phyloP scores from a whole-genome alignment of 768 basidiomycete species.

The Candolleomyces aberdarensis region DNA sequence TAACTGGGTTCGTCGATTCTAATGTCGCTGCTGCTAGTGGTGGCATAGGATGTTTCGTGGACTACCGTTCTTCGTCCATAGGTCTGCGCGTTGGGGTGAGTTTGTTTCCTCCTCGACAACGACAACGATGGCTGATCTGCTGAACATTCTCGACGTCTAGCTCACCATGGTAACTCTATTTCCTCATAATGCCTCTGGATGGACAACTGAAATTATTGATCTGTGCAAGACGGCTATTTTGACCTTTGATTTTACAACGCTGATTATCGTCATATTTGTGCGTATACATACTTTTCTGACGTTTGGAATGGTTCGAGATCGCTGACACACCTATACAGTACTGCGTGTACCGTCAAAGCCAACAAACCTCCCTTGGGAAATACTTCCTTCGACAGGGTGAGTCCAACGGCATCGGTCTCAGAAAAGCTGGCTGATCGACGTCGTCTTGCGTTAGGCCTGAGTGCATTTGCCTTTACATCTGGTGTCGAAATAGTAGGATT shows the following conservation, averaged over 20 bases:
- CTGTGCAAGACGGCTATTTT: constrained; percentile 28
- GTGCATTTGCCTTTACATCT: constrained; percentile 28
- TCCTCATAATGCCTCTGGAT: not conserved
- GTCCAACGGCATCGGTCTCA: not conserved
- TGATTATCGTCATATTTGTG: constrained; percentile 32
- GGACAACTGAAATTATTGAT: not conserved
- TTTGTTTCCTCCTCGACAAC: constrained; percentile 5
- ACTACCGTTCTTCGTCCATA: constrained; percentile 29
- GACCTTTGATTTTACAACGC: constrained; percentile 36
- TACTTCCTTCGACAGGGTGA: constrained; percentile 38
- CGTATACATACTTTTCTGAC: constrained; percentile 1
- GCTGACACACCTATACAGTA: constrained; percentile 17
- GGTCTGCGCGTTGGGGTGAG: constrained; percentile 32
- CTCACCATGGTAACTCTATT: constrained; percentile 20
- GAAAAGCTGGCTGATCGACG: not conserved
- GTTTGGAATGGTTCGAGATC: not conserved
- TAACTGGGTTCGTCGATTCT: not conserved
- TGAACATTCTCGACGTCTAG: constrained; percentile 6
- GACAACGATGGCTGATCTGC: not conserved
- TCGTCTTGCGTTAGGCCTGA: constrained; percentile 24
- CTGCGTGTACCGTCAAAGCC: constrained; percentile 16
- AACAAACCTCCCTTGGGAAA: constrained; percentile 22
- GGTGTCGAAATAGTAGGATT: constrained; percentile 27
- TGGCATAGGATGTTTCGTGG: constrained; percentile 38
- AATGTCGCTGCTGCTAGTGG: constrained; percentile 17